A percentile compares a stretch with the other conserved stretches of the same genome.
phyloP scores from a whole-genome alignment of 495 filamentous ascomycete genomes.

The Aspergillus affinis region DNA sequence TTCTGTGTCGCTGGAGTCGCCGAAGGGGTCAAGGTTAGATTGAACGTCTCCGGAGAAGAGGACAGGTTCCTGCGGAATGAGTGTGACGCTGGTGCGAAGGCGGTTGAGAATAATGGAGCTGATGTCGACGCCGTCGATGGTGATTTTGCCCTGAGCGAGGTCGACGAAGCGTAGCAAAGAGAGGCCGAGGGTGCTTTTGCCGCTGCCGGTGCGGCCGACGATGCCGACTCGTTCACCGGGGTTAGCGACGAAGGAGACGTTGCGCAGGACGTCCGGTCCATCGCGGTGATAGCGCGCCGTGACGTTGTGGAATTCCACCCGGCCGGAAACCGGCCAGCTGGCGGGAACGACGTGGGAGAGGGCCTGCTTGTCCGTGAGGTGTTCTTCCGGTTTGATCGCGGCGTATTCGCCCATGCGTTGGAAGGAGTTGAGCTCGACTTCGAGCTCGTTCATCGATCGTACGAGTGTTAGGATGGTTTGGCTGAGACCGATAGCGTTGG shows the following conservation, averaged over 20 bases:
- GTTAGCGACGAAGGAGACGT: slow-evolving; percentile 48
- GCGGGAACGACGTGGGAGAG: slow-evolving; percentile 40
- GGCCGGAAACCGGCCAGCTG: slow-evolving; percentile 47
- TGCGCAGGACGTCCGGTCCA: slow-evolving; percentile 49
- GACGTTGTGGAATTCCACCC: slow-evolving; percentile 50
- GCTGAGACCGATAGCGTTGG: slow-evolving; percentile 49
- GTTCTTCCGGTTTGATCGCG: slow-evolving; percentile 45
- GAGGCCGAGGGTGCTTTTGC: slow-evolving; percentile 60
- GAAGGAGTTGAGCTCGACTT: slow-evolving; percentile 50
- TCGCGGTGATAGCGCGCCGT: slow-evolving; percentile 48
- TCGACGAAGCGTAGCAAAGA: slow-evolving; percentile 55
- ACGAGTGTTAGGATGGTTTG: slow-evolving; percentile 45
- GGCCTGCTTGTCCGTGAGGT: slow-evolving; percentile 16
- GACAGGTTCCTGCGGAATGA: slow-evolving; percentile 63
- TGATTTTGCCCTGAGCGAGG: slow-evolving; percentile 45
- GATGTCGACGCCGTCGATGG: slow-evolving; percentile 55
- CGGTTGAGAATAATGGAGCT: slow-evolving; percentile 50
- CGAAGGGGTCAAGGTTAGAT: slow-evolving; percentile 55
- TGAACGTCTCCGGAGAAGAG: slow-evolving; percentile 57
- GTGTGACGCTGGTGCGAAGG: slow-evolving; percentile 55
- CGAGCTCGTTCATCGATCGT: slow-evolving; percentile 47
- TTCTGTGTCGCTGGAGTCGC: slow-evolving; percentile 45
- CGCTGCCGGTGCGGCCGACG: slow-evolving; percentile 63
- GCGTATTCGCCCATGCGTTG: slow-evolving; percentile 50
- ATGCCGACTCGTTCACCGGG: slow-evolving; percentile 58